Base-by-base conservation (phyloP, 2,329 filamentous ascomycete species). In the Scytalidium lignicola region DNA sequence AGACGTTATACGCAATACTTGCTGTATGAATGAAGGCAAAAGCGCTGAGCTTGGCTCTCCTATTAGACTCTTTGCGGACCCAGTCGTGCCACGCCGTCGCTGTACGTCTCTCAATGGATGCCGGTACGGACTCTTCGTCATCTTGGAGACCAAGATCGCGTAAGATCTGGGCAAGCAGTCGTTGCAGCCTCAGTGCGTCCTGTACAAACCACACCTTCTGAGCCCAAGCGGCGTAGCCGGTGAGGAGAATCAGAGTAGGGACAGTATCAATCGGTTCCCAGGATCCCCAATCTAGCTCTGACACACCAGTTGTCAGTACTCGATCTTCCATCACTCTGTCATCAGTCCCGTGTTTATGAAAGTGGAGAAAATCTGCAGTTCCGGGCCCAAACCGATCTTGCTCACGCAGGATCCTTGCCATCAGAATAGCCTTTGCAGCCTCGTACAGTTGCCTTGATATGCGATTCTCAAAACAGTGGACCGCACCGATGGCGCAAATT, bases 401-500 rank as follows among this genome's bases (percentile, higher is more conserved):
- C 10, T 26, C 23, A 10, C 6, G 10, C 10, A 26, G 10, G 6
- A 82, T 80, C 62, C 83, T 79, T 58, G 82, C 79, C 49, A 76
- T 65, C 0, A 77, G 75, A 13, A 83, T 74, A 3, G 78, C 71
- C 59, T 78, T 81, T 7, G 78, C 75, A 0, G 79, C 79, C 59
- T 82, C 82, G 79, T 79, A 83, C 4, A 83, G 63, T 2, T 76
- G 77, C 58, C 82, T 78, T 2, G 77, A 77, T 41, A 79, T 70
- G 43, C 80, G 76, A 48, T 70, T 77, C 56, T 83, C 80, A 47
- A 83, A 83, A 1, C 80, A 75, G 57, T 85, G 85, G 56, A 84
- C 81, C 0, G 83, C 83, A 13, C 83, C 83, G 1, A 88, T 78
- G 0, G 85, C 82, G 19, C 84, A 71, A 15, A 88, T 77, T 0